Evolutionary conservation across 768 basidiomycete species (phyloP).

Genomic region (Amanita exitialis): DNA sequence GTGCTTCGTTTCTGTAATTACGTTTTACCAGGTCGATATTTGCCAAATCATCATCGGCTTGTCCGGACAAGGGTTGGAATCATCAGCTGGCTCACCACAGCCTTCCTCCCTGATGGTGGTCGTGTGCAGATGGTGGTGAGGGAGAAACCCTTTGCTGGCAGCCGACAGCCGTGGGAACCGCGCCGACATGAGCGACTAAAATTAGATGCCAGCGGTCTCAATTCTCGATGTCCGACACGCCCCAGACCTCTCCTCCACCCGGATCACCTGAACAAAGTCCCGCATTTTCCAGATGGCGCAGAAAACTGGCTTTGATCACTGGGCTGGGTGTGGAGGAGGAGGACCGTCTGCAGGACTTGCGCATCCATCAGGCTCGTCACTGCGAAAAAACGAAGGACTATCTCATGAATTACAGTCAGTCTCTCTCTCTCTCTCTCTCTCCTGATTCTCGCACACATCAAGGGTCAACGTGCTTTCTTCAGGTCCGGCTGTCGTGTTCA

Average conservation of each 20-base stretch:
- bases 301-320: slow-evolving; percentile 35
- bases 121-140: too few relatives aligned
- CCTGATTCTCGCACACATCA: slow-evolving; percentile 7
- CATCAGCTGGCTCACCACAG: too few relatives aligned
- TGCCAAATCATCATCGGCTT: background rate
- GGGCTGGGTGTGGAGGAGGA: slow-evolving; percentile 38
- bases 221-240: slow-evolving; percentile 18
- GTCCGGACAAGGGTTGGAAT: background rate
- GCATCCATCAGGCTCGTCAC: slow-evolving; percentile 22
- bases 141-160: too few relatives aligned
- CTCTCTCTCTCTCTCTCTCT: background rate
- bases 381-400: slow-evolving; percentile 69
- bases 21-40: background rate
- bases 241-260: slow-evolving; percentile 12
- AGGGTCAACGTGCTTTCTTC: slow-evolving; percentile 5
- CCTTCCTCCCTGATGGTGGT: background rate
- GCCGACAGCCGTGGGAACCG: background rate
- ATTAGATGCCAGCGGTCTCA: slow-evolving; percentile 6
- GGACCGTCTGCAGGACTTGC: slow-evolving; percentile 31
- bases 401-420: slow-evolving; percentile 62
- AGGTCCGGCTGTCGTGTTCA: slow-evolving; percentile 86
- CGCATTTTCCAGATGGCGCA: slow-evolving; percentile 40
- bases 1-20: background rate
- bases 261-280: slow-evolving; percentile 14
- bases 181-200: slow-evolving; percentile 7